Percentiles rank a stretch among this genome's conserved stretches.
Conservation (phyloP, 345 rosid species). For the Acer yangbiense region DNA sequence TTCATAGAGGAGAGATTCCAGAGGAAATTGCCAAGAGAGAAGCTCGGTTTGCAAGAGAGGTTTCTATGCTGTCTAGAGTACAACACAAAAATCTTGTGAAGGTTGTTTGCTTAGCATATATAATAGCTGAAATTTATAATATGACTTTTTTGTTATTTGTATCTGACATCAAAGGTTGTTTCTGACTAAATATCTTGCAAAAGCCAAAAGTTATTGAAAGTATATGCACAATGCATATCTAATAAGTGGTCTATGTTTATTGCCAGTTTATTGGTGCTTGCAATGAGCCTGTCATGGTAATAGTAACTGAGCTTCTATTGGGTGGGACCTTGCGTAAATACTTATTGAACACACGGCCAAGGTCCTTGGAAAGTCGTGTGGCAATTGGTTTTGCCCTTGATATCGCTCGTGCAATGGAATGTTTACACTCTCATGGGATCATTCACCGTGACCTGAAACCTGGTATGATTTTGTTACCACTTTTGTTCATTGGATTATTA, state of each 20-base stretch:
- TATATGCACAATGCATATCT: neutral
- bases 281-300: conserved; percentile 94
- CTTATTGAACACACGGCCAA: conserved; percentile 69
- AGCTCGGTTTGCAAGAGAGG: conserved; percentile 81
- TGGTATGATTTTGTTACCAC: conserved; percentile 44
- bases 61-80: conserved; percentile 87
- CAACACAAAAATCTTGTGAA: conserved; percentile 90
- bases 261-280: conserved; percentile 96
- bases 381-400: conserved; percentile 90
- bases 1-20: conserved; percentile 75
- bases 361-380: conserved; percentile 62
- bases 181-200: neutral
- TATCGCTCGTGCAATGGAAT: conserved; percentile 99
- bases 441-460: conserved; percentile 98
- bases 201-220: neutral
- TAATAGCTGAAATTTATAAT: conserved; percentile 5
- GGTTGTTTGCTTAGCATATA: conserved; percentile 43
- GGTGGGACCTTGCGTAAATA: conserved; percentile 92
- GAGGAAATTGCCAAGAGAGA: conserved; percentile 84
- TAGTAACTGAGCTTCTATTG: conserved; percentile 84
- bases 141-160: neutral
- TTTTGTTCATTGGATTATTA: conserved; percentile 7
- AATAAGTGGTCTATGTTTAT: neutral
- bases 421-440: conserved; percentile 93
- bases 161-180: neutral